Conservation (phyloP, 805 yeast species). For the Nakazawaea molendinolei region DNA sequence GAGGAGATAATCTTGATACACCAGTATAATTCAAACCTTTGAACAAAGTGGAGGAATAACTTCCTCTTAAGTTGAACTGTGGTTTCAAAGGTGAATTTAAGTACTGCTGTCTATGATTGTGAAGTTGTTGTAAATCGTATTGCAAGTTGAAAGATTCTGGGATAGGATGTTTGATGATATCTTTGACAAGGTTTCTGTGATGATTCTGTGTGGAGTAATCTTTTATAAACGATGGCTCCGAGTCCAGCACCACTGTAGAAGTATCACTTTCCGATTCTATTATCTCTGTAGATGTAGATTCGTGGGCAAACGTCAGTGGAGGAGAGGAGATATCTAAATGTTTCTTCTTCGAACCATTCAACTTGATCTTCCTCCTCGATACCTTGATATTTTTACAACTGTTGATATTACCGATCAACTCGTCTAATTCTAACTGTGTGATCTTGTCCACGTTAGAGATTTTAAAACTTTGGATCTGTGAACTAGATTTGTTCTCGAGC, state of each 20-base stretch:
- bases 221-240: not conserved
- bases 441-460: constrained; percentile 6
- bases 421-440: constrained; percentile 6
- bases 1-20: constrained; percentile 2
- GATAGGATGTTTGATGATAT: constrained; percentile 7
- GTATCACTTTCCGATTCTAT: constrained; percentile 1
- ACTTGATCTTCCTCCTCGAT: constrained; percentile 11
- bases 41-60: constrained; percentile 1
- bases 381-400: constrained; percentile 9
- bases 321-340: not conserved
- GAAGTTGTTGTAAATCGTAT: constrained; percentile 9
- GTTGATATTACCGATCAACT: constrained; percentile 7
- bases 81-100: constrained; percentile 10
- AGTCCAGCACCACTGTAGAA: not conserved
- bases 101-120: constrained; percentile 9
- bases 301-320: not conserved
- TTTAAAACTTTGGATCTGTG: constrained; percentile 7
- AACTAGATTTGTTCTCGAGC: constrained; percentile 6
- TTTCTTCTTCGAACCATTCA: constrained; percentile 4
- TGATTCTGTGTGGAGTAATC: too few relatives aligned
- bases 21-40: constrained; percentile 5
- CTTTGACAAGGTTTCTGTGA: too few relatives aligned
- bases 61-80: constrained; percentile 2
- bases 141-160: constrained; percentile 7
- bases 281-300: not conserved